Evolutionary conservation across 2,329 filamentous ascomycete species (phyloP), one percentile per base, ranked within the genome.

Genomic region (Paecilomyces sp.): DNA sequence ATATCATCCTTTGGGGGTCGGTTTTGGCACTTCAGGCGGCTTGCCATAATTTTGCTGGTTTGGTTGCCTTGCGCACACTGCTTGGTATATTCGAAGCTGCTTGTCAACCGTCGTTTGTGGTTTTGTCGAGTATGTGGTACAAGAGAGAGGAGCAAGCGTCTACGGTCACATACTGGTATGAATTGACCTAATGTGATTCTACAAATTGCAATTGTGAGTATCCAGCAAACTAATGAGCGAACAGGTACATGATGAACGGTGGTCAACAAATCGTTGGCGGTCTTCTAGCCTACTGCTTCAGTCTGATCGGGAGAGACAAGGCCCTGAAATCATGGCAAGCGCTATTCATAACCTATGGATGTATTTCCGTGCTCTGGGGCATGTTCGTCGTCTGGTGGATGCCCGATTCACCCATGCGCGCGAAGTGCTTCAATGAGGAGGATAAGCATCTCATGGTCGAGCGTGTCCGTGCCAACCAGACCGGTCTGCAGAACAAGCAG

Each of bases 211-310:
- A 6, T 28, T 22, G 22, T 22, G 22, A 22, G 22, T 1, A 22
- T 22, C 22, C 2, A 28, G 25, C 25, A 30, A 51, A n/a, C 24
- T 25, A 24, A 41, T n/a, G 41, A n/a, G 64, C 63, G n/a, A 57
- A 63, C n/a, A 77, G 77, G 73, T 88, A 88, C 71, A 89, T 89
- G 84, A 90, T 90, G 86, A 91, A 90, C 68, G 88, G 88, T 1
- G 81, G 80, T 0, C 88, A 90, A 68, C 88, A 90, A 67, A 87
- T 90, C 56, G 85, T 90, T 7, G 88, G 88, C 33, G 88, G 88
- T 5, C 80, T 90, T 0, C 77, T 90, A 0, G 87, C 87, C 0
- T 85, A 84, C 66, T 80, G 74, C 59, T 75, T 77, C 62, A 73
- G 80, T 2, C 76, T 84, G 2, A 84, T 86, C 67, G 76, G 74